These are phyloP conservation scores for Vickermania spadyakhi DNA, from an alignment of 208 protist species.

Conservation along the genomic window DNA sequence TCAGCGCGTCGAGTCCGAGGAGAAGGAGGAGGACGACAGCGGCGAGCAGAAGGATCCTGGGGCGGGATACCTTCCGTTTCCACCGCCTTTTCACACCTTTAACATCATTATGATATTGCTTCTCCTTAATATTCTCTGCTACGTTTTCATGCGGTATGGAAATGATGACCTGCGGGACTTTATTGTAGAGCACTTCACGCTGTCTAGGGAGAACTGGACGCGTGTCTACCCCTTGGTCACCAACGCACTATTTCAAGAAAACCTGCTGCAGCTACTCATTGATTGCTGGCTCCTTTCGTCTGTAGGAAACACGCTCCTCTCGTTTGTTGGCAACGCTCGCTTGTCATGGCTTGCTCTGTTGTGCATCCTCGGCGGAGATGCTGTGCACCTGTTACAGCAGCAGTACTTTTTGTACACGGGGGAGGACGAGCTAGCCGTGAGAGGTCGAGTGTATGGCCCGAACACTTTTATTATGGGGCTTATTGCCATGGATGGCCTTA, in stretches of 20 bases:
- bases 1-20: slow-evolving; percentile 44
- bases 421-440: slow-evolving; percentile 76
- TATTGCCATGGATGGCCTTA: slow-evolving; percentile 74
- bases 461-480: slow-evolving; percentile 86
- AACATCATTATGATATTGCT: slow-evolving; percentile 84
- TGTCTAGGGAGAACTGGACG: slow-evolving; percentile 73
- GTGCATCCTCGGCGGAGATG: slow-evolving; percentile 58
- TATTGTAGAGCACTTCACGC: slow-evolving; percentile 81
- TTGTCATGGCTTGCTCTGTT: slow-evolving; percentile 68
- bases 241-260: slow-evolving; percentile 80
- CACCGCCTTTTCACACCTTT: slow-evolving; percentile 79
- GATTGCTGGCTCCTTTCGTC: slow-evolving; percentile 80
- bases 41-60: slow-evolving; percentile 39
- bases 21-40: slow-evolving; percentile 25
- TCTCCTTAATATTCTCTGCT: slow-evolving; percentile 64
- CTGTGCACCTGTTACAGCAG: slow-evolving; percentile 73
- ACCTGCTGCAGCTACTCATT: slow-evolving; percentile 81
- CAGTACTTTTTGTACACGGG: slow-evolving; percentile 79
- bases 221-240: slow-evolving; percentile 82
- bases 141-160: slow-evolving; percentile 68
- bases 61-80: slow-evolving; percentile 76
- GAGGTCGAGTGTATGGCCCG: slow-evolving; percentile 77
- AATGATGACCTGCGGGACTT: slow-evolving; percentile 76
- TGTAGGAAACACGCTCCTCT: slow-evolving; percentile 80
- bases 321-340: slow-evolving; percentile 75